Conservation (phyloP, 2,329 filamentous ascomycete genomes). For the Atkinsonella texensis region DNA sequence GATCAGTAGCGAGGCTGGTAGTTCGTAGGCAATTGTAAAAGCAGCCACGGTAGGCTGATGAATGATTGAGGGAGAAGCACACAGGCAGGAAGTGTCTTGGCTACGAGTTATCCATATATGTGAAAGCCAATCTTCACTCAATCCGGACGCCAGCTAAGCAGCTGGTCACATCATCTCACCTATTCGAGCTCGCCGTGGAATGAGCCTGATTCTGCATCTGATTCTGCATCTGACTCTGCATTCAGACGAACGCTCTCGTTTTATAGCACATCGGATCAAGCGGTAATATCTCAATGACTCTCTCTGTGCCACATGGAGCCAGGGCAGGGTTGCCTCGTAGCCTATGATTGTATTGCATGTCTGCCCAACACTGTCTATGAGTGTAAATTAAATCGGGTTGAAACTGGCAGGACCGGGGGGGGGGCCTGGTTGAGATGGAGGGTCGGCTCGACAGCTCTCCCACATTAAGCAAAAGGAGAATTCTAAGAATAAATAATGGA, state of each 20-base stretch:
- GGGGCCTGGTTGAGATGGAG: too few relatives aligned
- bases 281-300: too few relatives aligned
- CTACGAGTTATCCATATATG: not conserved
- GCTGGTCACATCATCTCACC: not conserved
- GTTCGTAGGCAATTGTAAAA: not conserved
- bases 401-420: too few relatives aligned
- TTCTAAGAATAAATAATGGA: too few relatives aligned
- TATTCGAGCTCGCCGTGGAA: not conserved
- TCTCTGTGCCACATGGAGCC: too few relatives aligned
- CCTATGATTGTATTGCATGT: too few relatives aligned
- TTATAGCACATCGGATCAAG: too few relatives aligned
- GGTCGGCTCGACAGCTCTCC: too few relatives aligned
- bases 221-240: not conserved
- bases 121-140: not conserved
- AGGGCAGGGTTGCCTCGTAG: too few relatives aligned
- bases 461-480: too few relatives aligned
- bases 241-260: not conserved
- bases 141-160: not conserved
- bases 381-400: too few relatives aligned
- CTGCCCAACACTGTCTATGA: too few relatives aligned
- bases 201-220: not conserved
- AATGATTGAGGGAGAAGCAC: not conserved
- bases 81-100: not conserved
- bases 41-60: not conserved
- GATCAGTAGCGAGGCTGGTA: not conserved